These are phyloP conservation scores for Sphagnum fallax DNA, from an alignment of 228 moss, liverwort and hornwort species.

Conservation along the genomic window DNA sequence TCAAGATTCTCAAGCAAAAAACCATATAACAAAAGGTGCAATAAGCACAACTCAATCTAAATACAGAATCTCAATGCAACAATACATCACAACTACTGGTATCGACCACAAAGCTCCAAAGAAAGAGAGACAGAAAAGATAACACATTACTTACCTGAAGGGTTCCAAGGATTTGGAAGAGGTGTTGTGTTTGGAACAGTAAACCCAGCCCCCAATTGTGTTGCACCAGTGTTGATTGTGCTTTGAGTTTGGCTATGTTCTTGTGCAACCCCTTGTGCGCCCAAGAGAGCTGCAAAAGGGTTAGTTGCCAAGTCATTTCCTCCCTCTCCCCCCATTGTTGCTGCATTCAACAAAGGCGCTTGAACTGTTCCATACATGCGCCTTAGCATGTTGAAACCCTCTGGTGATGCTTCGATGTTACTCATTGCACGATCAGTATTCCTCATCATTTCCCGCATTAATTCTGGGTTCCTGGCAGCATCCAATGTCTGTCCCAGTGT, in stretches of 20 bases:
- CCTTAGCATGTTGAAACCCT: conserved; percentile 57
- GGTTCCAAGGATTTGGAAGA: conserved; percentile 59
- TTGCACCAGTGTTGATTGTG: conserved; percentile 11
- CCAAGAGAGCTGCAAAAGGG: conserved; percentile 41
- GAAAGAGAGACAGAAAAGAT: too few relatives aligned
- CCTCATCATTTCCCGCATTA: conserved; percentile 60
- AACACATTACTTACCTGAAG: conserved; percentile 23
- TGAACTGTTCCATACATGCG: conserved; percentile 60
- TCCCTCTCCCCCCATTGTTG: conserved; percentile 41
- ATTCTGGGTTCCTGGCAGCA: conserved; percentile 50
- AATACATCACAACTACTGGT: too few relatives aligned
- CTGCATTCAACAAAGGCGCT: conserved; percentile 47
- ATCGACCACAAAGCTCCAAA: too few relatives aligned
- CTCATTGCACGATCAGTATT: conserved; percentile 58
- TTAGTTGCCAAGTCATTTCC: conserved; percentile 34
- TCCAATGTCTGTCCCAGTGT: conserved; percentile 52
- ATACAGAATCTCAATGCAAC: too few relatives aligned
- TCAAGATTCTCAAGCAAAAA: too few relatives aligned
- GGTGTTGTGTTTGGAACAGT: conserved; percentile 46
- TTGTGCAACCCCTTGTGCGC: conserved; percentile 28
- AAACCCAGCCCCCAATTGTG: conserved; percentile 15
- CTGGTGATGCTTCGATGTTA: conserved; percentile 56
- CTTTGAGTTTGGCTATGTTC: conserved; percentile 21
- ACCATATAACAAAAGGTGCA: too few relatives aligned
- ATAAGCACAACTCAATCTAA: too few relatives aligned